Evolutionary conservation across 1,139 yeast species (phyloP), one percentile per base, ranked within the genome.

Genomic region (Debaryomyces subglobosus): DNA sequence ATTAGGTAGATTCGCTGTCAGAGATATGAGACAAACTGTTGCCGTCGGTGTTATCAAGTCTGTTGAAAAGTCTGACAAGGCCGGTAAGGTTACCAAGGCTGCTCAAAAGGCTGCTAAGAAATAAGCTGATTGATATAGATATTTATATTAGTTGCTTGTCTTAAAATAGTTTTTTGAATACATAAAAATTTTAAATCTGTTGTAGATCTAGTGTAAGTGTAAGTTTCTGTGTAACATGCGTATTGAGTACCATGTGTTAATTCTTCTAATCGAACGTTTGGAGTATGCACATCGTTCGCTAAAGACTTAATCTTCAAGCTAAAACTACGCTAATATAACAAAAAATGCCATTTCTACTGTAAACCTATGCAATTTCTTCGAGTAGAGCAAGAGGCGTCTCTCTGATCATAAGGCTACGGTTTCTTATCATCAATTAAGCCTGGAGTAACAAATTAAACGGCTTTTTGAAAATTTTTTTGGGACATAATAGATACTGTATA

Each of bases 31-130:
- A 87, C 97, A 90, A 82, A 91, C 97, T 66, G 98, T 92, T 70
- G 97, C 97, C 74, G 97, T 92, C 77, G 98, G 97, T 90, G 97
- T 92, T 76, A 90, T 92, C 94, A 92, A 92, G 89, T 81, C 95
- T 66, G 98, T 94, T 71, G 97, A 85, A 74, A 94, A 94, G 89
- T 73, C 95, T 62, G 95, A 86, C 82, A 85, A 83, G 81, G 89
- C 90, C 71, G 96, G 96, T 84, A 94, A 94, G 94, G 97, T 94
- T 69, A 94, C 99, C 95, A 94, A 94, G 92, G 96, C 99, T 80
- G 98, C 98, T 77, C 85, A 80, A 72, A 94, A 94, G 91, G 97
- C 97, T 79, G 86, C 87, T 75, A 92, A 91, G 92, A 90, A 92
- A 86, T 92, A 92, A 87, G 67, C 68, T 61, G 51, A 50, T 54